Base-by-base conservation (phyloP, 148 eudicot genomes). In the Polygonum maritimum region DNA sequence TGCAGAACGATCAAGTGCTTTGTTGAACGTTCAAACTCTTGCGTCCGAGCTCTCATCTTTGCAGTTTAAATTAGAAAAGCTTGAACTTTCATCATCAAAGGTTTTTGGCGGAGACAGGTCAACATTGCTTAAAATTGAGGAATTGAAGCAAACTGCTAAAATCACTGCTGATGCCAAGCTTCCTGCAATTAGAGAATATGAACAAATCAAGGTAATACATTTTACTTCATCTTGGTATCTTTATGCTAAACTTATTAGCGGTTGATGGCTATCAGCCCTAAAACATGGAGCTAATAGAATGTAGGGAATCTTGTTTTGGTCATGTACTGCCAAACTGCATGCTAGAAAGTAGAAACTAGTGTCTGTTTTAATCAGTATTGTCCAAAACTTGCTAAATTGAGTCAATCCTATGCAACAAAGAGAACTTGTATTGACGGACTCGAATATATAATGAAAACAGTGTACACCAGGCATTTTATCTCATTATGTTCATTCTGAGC, bases 71-170 rank as follows among this genome's bases (percentile, higher is more conserved):
- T 87, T 96, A 75, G 97, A 91, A 84, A 96, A 91, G 85, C 87
- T 91, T 76, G 98, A 96, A 81, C 88, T 85, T 81, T 96, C 99
- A 76, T 82, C 99, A 58, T 91, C 97, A 18, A 96, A 92, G 82
- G 85, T 96, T 77, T 96, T 96, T 83, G 99, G 99, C 57, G 99
- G 99, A 69, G 99, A 96, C 83, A 87, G 86, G 75, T 83, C 94
- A 39, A 91, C 93, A 79, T 81, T 96, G 85, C 90, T 82, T 48
- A 96, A 91, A 87, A 91, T 96, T 76, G 99, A 96, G 79, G 99
- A 92, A 87, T 63, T 96, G 70, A 87, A 91, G 80, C 93, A 89
- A 85, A 81, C 94, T 74, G 40, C 86, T 38, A 89, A 82, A 82
- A 84, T 79, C 40, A 96, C 98, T 2, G 99, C 91, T 84, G 96